A percentile compares a stretch with the other conserved stretches of the same genome.
Conservation (phyloP, 371 early-diverging fungal species). For the Mortierella sp. region DNA sequence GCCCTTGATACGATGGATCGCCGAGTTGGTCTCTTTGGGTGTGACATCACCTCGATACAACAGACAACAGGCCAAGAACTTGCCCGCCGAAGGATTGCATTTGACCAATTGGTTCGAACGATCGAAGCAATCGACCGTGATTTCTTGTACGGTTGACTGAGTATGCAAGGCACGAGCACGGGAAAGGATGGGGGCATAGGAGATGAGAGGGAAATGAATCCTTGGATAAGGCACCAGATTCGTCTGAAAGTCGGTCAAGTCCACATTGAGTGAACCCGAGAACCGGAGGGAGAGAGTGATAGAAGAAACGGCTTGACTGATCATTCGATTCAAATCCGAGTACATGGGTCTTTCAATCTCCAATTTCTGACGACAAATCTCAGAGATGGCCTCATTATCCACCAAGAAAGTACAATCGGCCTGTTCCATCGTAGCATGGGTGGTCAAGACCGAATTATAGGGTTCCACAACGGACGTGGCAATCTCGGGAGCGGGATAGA, state of each 20-base stretch:
- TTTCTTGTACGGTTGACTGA: conserved; percentile 86
- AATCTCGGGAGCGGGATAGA: conserved; percentile 98
- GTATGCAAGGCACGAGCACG: conserved; percentile 90
- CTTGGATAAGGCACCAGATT: conserved; percentile 95
- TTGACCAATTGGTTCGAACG: conserved; percentile 95
- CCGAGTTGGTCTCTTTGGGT: conserved; percentile 85
- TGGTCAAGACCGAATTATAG: conserved; percentile 96
- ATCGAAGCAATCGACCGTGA: conserved; percentile 93
- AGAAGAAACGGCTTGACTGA: conserved; percentile 99
- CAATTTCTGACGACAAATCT: conserved; percentile 97
- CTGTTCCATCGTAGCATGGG: conserved; percentile 97
- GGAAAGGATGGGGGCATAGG: conserved; percentile 91
- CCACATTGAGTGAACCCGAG: conserved; percentile 93
- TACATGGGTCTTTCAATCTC: conserved; percentile 98
- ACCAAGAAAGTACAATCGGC: conserved; percentile 98
- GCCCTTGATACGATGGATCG: conserved; percentile 87
- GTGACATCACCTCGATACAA: conserved; percentile 92
- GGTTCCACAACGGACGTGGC: conserved; percentile 96
- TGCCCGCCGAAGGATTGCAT: conserved; percentile 92
- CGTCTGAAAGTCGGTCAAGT: conserved; percentile 95
- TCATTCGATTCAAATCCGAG: conserved; percentile 96
- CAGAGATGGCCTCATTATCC: conserved; percentile 98
- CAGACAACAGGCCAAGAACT: conserved; percentile 95
- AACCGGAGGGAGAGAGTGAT: conserved; percentile 99
- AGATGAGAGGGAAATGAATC: conserved; percentile 94